Evolutionary conservation across 1,284 basidiomycete genomes (phyloP), one percentile per base, ranked within the genome.

Genomic region (Ceratobasidium sp.): DNA sequence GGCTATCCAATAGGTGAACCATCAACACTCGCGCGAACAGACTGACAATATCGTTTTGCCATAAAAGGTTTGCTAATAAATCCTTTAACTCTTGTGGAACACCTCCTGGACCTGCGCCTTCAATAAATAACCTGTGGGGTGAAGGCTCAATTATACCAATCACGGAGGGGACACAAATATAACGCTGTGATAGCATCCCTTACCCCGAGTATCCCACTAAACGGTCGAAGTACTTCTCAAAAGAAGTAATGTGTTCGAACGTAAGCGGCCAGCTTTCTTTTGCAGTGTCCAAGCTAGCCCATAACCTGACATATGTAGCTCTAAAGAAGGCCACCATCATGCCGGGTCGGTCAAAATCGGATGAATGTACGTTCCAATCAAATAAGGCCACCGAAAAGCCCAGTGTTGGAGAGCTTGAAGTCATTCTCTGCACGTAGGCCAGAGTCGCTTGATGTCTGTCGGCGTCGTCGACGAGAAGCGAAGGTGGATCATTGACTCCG

Each of bases 321-420:
- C 31, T 17, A 47, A 62, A 62, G 59, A 62, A 62, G 3, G 36
- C 8, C 59, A 62, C 17, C 59, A 62, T 29, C 1, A 17, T 24
- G 15, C 24, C 53, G 24, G 29, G 8, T 15, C n/a, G 29, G 5
- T 29, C 24, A 15, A 29, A 27, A 24, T 54, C 53, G 2, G 29
- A 24, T 5, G 15, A 27, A 29, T 27, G 53, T 4, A 29, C 53
- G 29, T 24, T 27, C 53, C 53, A 54, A 15, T 54, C 53, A 29
- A 54, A 54, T 29, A 54, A 27, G 24, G 27, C 29, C 24, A 54
- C 7, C n/a, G 53, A 29, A 14, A 54, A 54, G n/a, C 27, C 8
- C 11, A 27, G 9, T 6, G 15, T 8, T 4, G 19, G 11, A 2
- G 14, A 6, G 24, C 29, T 29, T n/a, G 29, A 54, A 15, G 19